A percentile compares a stretch with the other conserved stretches of the same genome.
These are phyloP conservation scores for Metarhizium anisopliae DNA, from an alignment of 2,329 filamentous ascomycete genomes.

Conservation along the genomic window DNA sequence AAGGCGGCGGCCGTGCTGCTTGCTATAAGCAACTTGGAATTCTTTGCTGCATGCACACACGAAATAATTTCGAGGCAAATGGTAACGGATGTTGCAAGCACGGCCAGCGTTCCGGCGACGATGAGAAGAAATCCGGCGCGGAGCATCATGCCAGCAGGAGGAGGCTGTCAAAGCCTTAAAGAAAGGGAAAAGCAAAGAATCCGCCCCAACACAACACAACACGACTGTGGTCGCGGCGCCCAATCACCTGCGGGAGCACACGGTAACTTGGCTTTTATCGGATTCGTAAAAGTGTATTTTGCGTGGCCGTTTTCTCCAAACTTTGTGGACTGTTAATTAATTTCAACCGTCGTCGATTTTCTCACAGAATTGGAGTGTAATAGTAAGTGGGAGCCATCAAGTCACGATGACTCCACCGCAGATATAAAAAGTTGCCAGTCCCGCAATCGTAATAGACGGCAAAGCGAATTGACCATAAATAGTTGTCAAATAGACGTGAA, in stretches of 20 bases:
- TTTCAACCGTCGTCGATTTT: background rate
- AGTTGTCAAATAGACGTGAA: background rate
- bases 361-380: background rate
- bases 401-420: background rate
- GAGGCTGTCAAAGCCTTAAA: background rate
- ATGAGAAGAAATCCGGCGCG: slow-evolving; percentile 4
- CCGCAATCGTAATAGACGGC: background rate
- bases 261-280: too few species aligned
- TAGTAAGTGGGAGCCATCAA: background rate
- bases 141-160: slow-evolving; percentile 7
- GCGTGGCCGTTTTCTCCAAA: background rate
- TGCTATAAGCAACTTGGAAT: slow-evolving; percentile 6
- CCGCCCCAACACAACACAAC: background rate
- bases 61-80: slow-evolving; percentile 12
- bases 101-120: slow-evolving; percentile 9
- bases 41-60: slow-evolving; percentile 5
- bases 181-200: background rate
- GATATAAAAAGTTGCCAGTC: background rate
- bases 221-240: background rate
- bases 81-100: slow-evolving; percentile 10
- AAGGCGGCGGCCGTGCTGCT: slow-evolving; percentile 19
- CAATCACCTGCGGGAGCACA: background rate
- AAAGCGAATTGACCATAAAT: background rate
- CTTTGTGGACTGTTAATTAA: background rate
- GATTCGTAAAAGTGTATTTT: too few species aligned